Evolutionary conservation across 441 rosid species (phyloP).

Genomic region (Pelargonium myrrhifolium): DNA sequence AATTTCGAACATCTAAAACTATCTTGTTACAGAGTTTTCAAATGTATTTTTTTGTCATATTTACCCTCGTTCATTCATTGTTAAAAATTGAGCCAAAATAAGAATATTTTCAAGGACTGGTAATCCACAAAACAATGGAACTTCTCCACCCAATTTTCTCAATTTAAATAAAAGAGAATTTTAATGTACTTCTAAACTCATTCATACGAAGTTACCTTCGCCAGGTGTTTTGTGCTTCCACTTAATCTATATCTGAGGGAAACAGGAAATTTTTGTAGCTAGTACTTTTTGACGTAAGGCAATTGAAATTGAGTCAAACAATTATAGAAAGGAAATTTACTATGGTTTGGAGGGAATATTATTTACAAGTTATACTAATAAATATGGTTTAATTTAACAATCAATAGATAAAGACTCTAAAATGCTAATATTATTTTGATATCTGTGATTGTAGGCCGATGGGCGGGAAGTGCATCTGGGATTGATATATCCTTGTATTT

Average conservation of each 20-base stretch:
- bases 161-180: no score
- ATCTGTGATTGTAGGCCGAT: slow-evolving; percentile 61
- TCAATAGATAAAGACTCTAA: slow-evolving; percentile 8
- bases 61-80: background rate
- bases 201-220: background rate
- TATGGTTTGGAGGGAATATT: background rate
- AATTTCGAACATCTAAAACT: background rate
- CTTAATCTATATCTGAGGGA: background rate
- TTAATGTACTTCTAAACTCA: background rate
- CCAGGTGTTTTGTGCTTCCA: background rate
- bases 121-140: background rate
- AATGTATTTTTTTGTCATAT: background rate
- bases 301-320: background rate
- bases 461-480: slow-evolving; percentile 84
- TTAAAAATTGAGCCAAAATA: background rate
- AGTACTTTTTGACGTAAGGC: background rate
- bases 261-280: background rate
- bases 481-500: slow-evolving; percentile 66
- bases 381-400: background rate
- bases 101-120: no score
- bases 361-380: background rate
- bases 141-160: background rate
- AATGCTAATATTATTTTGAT: slow-evolving; percentile 8
- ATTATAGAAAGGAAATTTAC: background rate
- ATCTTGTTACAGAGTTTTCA: no score